Conservation (phyloP, 208 protist species). For the Naegleria lovaniensis region DNA sequence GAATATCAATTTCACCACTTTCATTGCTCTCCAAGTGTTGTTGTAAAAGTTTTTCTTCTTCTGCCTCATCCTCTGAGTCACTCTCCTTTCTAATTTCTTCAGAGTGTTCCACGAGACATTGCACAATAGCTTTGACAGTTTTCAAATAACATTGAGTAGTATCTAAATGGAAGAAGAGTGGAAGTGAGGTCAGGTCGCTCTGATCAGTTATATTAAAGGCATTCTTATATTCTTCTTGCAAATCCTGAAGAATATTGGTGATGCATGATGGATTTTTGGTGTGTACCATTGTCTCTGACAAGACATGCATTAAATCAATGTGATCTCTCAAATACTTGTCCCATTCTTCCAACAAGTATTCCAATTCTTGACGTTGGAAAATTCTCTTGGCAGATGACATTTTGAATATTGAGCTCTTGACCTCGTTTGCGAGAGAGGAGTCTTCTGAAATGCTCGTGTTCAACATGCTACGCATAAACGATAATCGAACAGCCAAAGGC, state of each 20-base stretch:
- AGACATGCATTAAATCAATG: neutral
- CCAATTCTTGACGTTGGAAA: neutral
- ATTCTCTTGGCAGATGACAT: neutral
- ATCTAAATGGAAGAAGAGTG: neutral
- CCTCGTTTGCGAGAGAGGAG: neutral
- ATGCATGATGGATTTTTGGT: neutral
- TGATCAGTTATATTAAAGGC: neutral
- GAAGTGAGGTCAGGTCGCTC: neutral
- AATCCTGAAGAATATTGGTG: neutral
- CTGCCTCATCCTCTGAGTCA: neutral
- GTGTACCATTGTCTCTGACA: neutral
- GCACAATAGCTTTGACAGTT: neutral
- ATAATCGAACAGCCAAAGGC: neutral
- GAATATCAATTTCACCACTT: neutral
- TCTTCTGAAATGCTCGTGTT: neutral
- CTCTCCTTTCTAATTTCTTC: neutral
- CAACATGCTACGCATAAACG: neutral
- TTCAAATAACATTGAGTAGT: neutral
- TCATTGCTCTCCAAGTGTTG: neutral
- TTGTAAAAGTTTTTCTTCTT: no score
- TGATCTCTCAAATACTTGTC: neutral
- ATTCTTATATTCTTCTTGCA: neutral
- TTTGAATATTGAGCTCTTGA: neutral
- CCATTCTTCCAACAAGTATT: neutral
- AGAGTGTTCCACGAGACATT: neutral